Evolutionary conservation across 2,329 filamentous ascomycete genomes (phyloP), one percentile per base, ranked within the genome.

Genomic region (Pseudocercospora vitis): DNA sequence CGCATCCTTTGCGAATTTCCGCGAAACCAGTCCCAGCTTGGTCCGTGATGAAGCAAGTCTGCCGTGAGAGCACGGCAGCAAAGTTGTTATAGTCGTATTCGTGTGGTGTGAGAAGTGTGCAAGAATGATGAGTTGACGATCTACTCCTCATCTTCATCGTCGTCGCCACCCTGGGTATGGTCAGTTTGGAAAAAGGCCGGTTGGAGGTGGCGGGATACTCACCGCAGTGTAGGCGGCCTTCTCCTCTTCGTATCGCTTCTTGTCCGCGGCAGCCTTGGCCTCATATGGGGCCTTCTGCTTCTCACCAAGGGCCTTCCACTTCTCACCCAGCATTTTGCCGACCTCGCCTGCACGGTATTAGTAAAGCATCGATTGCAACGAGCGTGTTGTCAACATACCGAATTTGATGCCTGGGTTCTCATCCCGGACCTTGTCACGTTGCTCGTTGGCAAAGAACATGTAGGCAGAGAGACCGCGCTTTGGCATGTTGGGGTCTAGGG

Each of bases 401-500:
- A 99, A 99, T 66, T 88, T 87, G 78, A 97, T 96, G 68, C 91
- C 92, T 32, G 92, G 92, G 83, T 97, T 97, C 77, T 97, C 92
- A 74, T 96, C 91, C 68, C 94, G 90, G 67, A 99, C 94, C 75
- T 94, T 95, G 73, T 97, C 92, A 68, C 94, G 91, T 79, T 96
- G 90, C 78, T 97, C 94, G 72, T 97, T 97, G 84, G 94, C 94
- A 75, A 97, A 99, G 87, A 97, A 97, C 94, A 99, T 99, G 85
- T 99, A 99, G 62, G 94, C 94, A 50, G 94, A 97, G 47, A 99
- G 89, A 81, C 92, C 94, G 77, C 94, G 91, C 91, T 97, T 99
- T 74, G 94, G 94, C 57, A 91, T 92, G 78, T 96, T 96, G 76
- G 91, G 91, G 77, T 96, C 91, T 95, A 68, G 31, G 31, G 12